Conservation (phyloP, 2,329 filamentous ascomycete genomes). For the Annulohypoxylon truncatum region DNA sequence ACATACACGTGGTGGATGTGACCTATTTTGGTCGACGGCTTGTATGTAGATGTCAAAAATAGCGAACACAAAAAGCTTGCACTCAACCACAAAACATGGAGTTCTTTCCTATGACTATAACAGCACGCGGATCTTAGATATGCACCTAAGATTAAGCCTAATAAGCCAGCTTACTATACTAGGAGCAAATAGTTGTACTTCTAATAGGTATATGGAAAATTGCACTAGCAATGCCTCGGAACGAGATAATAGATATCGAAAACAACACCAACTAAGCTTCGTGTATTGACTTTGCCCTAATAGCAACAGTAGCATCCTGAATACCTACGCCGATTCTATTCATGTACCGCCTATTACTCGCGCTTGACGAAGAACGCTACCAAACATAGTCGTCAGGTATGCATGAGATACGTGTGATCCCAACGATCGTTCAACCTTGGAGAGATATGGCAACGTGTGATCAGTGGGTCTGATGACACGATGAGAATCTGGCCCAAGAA, state of each 20-base stretch:
- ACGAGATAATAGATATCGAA: not conserved
- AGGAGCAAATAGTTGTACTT: slow-evolving; percentile 27
- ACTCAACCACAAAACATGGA: no score
- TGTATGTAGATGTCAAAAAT: not conserved
- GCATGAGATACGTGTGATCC: slow-evolving; percentile 38
- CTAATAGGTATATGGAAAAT: slow-evolving; percentile 41
- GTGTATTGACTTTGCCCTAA: slow-evolving; percentile 7
- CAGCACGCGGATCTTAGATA: not conserved
- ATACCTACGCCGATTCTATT: not conserved
- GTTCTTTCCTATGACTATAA: no score
- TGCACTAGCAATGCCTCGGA: slow-evolving; percentile 28
- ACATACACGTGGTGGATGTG: no score
- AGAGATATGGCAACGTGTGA: slow-evolving; percentile 17
- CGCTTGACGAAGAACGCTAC: slow-evolving; percentile 32
- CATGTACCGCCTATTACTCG: slow-evolving; percentile 24
- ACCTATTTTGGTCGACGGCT: no score
- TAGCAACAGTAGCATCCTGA: not conserved
- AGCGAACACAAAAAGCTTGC: not conserved
- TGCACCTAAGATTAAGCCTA: not conserved
- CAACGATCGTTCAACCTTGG: slow-evolving; percentile 15
- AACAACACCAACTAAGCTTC: no score
- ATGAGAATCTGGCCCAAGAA: slow-evolving; percentile 23
- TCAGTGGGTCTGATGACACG: slow-evolving; percentile 20
- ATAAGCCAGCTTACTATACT: not conserved
- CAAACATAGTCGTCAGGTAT: slow-evolving; percentile 29